A percentile compares a stretch with the other conserved stretches of the same genome.
phyloP scores from a whole-genome alignment of 2,329 filamentous ascomycete species.

The Cytospora leucostoma region DNA sequence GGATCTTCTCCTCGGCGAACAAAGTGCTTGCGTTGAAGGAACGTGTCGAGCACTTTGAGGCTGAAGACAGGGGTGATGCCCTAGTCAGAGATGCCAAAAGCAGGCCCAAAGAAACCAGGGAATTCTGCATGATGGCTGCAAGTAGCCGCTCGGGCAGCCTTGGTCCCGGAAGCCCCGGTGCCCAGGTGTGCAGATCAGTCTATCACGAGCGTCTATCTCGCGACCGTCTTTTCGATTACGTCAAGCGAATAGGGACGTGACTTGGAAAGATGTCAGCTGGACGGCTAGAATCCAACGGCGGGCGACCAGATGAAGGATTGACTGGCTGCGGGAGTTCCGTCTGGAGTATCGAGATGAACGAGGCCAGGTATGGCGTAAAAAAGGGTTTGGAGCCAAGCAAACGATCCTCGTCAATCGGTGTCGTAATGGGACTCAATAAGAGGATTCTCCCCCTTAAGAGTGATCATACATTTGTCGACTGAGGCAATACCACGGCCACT shows the following conservation, averaged over 20 bases:
- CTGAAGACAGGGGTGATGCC: constrained; percentile 14
- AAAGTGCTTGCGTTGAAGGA: not conserved
- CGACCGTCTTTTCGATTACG: constrained; percentile 4
- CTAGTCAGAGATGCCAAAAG: constrained; percentile 9
- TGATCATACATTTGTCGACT: not conserved
- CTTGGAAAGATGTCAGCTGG: not conserved
- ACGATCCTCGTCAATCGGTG: not conserved
- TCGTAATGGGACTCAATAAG: not conserved
- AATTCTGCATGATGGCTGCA: constrained; percentile 3
- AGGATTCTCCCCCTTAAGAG: constrained; percentile 4
- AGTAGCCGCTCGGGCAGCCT: not conserved
- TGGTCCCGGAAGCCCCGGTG: not conserved
- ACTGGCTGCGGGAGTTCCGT: not conserved
- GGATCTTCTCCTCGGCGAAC: constrained; percentile 7
- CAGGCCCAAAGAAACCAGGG: constrained; percentile 3
- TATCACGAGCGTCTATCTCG: constrained; percentile 2
- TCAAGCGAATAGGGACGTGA: constrained; percentile 2
- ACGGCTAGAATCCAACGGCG: not conserved
- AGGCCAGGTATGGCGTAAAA: too few relatives aligned
- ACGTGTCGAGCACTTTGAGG: not conserved
- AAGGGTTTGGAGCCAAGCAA: not conserved
- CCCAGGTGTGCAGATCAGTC: not conserved
- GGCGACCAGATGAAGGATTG: not conserved
- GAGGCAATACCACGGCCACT: constrained; percentile 2
- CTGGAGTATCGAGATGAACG: too few relatives aligned